Evolutionary conservation across 2,329 filamentous ascomycete genomes (phyloP).

Genomic region (Drechslerella dactyloides): DNA sequence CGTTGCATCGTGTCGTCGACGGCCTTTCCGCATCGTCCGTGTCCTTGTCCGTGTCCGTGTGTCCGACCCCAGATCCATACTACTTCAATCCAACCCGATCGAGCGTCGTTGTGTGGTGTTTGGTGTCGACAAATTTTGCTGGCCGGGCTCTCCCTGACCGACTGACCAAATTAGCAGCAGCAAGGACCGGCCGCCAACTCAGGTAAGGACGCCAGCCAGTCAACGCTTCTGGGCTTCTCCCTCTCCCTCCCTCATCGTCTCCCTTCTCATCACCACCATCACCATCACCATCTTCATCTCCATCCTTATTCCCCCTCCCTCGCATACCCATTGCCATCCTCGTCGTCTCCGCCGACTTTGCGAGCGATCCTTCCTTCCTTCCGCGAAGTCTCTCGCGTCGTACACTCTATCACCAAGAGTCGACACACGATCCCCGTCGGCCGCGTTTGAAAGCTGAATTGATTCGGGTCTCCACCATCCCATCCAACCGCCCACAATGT

Average conservation of each 20-base stretch:
- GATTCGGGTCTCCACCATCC: conserved; percentile 22
- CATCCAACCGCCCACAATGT: conserved; percentile 38
- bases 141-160: conserved; percentile 39
- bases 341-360: conserved; percentile 28
- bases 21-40: neutral
- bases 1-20: neutral
- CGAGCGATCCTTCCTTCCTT: conserved; percentile 29
- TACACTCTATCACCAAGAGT: neutral
- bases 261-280: conserved; percentile 3
- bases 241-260: conserved; percentile 4
- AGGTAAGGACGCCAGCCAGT: conserved; percentile 4
- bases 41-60: too few relatives aligned
- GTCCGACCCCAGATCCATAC: neutral
- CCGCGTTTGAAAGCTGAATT: conserved; percentile 24
- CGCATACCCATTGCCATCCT: conserved; percentile 20
- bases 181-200: conserved; percentile 7
- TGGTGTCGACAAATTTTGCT: conserved; percentile 5
- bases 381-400: conserved; percentile 22
- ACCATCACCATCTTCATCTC: conserved; percentile 20
- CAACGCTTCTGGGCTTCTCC: conserved; percentile 4
- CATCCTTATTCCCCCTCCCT: conserved; percentile 2
- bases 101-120: neutral
- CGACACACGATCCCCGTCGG: neutral
- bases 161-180: conserved; percentile 31
- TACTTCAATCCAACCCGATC: neutral